Percentiles rank a stretch among this genome's conserved stretches.
These are phyloP conservation scores for Lodderomyces orthopsilosis DNA, from an alignment of 1,139 yeast genomes.

Conservation along the genomic window DNA sequence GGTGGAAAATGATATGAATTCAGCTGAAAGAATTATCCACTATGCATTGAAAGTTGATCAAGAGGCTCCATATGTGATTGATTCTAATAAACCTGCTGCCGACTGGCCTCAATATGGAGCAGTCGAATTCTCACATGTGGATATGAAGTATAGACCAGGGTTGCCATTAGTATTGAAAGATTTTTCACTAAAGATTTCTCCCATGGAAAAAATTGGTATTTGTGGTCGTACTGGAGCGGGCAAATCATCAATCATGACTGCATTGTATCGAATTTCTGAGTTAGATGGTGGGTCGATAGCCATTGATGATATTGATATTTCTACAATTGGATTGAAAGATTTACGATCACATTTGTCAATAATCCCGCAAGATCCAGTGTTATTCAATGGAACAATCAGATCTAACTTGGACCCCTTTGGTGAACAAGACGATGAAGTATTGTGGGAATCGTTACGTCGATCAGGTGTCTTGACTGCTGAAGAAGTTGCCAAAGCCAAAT, in stretches of 20 bases:
- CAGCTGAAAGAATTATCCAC: constrained; percentile 76
- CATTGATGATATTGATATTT: constrained; percentile 62
- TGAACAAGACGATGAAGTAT: constrained; percentile 31
- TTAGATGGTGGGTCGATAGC: constrained; percentile 48
- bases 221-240: constrained; percentile 86
- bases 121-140: constrained; percentile 55
- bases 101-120: constrained; percentile 48
- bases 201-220: constrained; percentile 66
- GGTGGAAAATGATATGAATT: constrained; percentile 79
- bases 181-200: constrained; percentile 42
- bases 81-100: constrained; percentile 47
- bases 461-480: constrained; percentile 39
- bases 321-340: constrained; percentile 32
- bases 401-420: constrained; percentile 44
- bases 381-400: constrained; percentile 40
- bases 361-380: constrained; percentile 47
- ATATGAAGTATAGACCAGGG: constrained; percentile 70
- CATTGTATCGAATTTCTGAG: constrained; percentile 61
- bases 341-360: constrained; percentile 37
- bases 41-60: constrained; percentile 53
- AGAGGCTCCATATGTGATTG: constrained; percentile 42
- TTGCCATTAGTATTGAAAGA: constrained; percentile 70
- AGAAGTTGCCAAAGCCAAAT: constrained; percentile 22
- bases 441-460: constrained; percentile 46
- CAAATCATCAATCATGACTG: constrained; percentile 66